Conservation (phyloP, 768 basidiomycete genomes). For the Termitomyces sp. region DNA sequence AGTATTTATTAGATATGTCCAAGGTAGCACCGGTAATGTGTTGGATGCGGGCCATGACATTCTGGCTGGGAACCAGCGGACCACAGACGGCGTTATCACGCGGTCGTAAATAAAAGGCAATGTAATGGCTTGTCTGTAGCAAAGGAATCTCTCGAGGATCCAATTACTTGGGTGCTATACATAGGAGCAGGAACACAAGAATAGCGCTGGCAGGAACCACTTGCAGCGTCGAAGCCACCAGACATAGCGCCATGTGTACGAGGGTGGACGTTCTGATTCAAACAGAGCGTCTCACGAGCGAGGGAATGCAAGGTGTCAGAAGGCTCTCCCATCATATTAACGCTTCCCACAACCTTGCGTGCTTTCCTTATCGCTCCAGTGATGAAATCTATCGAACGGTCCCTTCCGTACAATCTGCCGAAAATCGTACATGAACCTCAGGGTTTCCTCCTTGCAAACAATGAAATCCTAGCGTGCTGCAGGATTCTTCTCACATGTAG, state of each 20-base stretch:
- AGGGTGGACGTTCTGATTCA: neutral
- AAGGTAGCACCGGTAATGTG: neutral
- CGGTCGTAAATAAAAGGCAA: neutral
- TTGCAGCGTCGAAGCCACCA: neutral
- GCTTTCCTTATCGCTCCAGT: neutral
- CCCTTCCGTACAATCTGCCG: neutral
- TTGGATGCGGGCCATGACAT: neutral
- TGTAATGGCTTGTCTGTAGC: neutral
- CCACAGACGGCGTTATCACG: neutral
- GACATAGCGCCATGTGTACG: neutral
- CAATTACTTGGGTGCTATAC: neutral
- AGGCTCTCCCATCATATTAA: neutral
- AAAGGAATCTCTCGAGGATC: neutral
- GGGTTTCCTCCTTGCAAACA: neutral
- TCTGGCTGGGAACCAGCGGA: neutral
- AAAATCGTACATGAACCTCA: neutral
- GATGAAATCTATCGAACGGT: no score
- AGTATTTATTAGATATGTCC: neutral
- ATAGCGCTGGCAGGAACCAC: neutral
- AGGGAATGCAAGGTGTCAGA: neutral
- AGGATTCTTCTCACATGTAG: conserved; percentile 5
- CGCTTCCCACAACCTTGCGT: neutral
- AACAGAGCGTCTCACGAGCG: neutral
- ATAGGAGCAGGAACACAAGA: neutral
- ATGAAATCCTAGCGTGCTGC: neutral